Conservation (phyloP, 179 eudicot species). For the Monotropa hypopitys region DNA sequence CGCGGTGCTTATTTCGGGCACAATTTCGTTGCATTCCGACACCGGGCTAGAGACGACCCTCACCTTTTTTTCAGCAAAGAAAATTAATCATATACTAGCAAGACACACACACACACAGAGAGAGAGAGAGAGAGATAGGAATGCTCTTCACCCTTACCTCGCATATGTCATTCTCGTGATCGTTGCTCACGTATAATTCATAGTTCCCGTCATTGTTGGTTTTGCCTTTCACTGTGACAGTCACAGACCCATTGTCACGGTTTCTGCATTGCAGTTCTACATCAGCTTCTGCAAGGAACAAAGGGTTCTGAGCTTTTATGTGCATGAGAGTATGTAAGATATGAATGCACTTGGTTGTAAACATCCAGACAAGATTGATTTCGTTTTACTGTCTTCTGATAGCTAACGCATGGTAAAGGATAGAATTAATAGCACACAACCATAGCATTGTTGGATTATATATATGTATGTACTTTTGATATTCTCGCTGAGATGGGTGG, state of each 20-base stretch:
- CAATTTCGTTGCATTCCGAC: slow-evolving; percentile 24
- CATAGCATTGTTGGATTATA: neutral
- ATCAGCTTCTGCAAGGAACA: slow-evolving; percentile 22
- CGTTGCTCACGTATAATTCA: slow-evolving; percentile 23
- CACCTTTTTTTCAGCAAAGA: neutral
- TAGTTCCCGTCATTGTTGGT: slow-evolving; percentile 32
- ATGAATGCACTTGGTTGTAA: too few relatives aligned
- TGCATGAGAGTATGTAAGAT: too few relatives aligned
- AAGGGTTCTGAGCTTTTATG: neutral
- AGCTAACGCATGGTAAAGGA: too few relatives aligned
- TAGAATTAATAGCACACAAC: neutral
- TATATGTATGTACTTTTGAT: slow-evolving; percentile 10
- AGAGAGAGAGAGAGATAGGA: too few relatives aligned
- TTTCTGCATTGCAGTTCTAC: slow-evolving; percentile 34
- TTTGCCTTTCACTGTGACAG: slow-evolving; percentile 10
- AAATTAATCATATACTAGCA: too few relatives aligned
- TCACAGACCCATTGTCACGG: slow-evolving; percentile 15
- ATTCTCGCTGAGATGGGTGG: slow-evolving; percentile 20
- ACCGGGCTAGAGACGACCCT: slow-evolving; percentile 20
- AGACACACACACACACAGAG: too few relatives aligned
- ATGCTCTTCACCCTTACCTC: slow-evolving; percentile 13
- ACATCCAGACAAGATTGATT: too few relatives aligned
- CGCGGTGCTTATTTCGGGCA: slow-evolving; percentile 9
- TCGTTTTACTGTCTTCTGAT: too few relatives aligned
- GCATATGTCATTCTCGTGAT: slow-evolving; percentile 40